phyloP scores from a whole-genome alignment of 164 flowering plant genomes.

The Houttuynia cordata region DNA sequence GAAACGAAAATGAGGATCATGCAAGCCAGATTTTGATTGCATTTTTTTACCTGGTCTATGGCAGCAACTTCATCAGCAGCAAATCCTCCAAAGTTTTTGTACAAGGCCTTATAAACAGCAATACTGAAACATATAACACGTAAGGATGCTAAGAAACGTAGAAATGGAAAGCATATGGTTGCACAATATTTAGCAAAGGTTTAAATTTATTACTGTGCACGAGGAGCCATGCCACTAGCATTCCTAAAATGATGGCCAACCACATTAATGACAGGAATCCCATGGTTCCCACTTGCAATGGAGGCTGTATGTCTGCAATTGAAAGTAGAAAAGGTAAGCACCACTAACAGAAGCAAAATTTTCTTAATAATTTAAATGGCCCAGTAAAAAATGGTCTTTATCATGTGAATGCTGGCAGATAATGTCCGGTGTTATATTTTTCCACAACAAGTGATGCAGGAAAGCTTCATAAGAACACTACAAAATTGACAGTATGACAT shows the following conservation, averaged over 20 bases:
- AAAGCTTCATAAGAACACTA: not conserved
- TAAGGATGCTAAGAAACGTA: constrained; percentile 1
- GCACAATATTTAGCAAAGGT: not conserved
- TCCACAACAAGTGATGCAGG: not conserved
- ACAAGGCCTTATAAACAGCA: constrained; percentile 91
- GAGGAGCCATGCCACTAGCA: constrained; percentile 99
- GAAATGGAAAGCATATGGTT: not conserved
- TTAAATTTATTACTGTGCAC: constrained; percentile 60
- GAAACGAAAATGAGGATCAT: not conserved
- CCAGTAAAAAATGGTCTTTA: too few relatives aligned
- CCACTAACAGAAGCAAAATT: not conserved
- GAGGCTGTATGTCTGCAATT: constrained; percentile 75
- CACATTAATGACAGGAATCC: constrained; percentile 76
- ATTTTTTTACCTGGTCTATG: constrained; percentile 71
- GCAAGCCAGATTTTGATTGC: not conserved
- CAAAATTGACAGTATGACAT: not conserved
- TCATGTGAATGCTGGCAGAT: not conserved
- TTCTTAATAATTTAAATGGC: too few relatives aligned
- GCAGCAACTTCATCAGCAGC: constrained; percentile 99
- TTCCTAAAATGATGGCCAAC: constrained; percentile 85
- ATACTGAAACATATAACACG: constrained; percentile 33
- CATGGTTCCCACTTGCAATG: constrained; percentile 92
- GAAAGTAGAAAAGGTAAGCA: not conserved
- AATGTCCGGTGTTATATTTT: too few relatives aligned
- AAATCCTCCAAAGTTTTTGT: constrained; percentile 97